phyloP scores from a whole-genome alignment of 2,329 filamentous ascomycete genomes.

The Aspergillus jensenii region DNA sequence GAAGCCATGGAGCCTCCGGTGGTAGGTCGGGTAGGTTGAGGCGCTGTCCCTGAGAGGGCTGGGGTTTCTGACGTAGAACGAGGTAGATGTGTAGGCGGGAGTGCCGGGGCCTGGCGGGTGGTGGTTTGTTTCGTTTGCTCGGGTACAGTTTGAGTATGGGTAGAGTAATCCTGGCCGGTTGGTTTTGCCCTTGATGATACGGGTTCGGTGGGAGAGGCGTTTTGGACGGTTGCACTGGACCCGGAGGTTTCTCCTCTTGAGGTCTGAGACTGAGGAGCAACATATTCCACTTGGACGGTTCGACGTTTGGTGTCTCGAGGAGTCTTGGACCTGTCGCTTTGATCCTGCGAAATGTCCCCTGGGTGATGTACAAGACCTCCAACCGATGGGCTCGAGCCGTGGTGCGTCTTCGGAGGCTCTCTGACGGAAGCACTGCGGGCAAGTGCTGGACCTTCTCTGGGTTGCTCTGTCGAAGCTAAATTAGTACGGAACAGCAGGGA shows the following conservation, averaged over 20 bases:
- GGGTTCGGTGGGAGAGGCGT: slow-evolving; percentile 20
- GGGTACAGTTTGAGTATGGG: slow-evolving; percentile 8
- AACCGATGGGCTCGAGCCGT: slow-evolving; percentile 48
- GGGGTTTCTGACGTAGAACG: slow-evolving; percentile 60
- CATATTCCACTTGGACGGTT: slow-evolving; percentile 97
- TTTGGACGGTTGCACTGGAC: slow-evolving; percentile 11
- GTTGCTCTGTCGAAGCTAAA: slow-evolving; percentile 42
- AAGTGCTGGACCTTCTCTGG: slow-evolving; percentile 60
- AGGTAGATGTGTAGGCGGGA: slow-evolving; percentile 51
- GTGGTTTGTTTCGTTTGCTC: slow-evolving; percentile 16
- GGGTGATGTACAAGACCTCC: slow-evolving; percentile 70
- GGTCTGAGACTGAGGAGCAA: slow-evolving; percentile 84
- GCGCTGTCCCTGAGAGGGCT: slow-evolving; percentile 47
- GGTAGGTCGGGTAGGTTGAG: slow-evolving; percentile 60
- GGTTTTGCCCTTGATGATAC: slow-evolving; percentile 48
- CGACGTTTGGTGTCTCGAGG: slow-evolving; percentile 82
- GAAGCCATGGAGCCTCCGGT: slow-evolving; percentile 81
- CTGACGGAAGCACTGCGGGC: slow-evolving; percentile 90
- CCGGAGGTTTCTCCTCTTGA: slow-evolving; percentile 60
- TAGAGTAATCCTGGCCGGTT: slow-evolving; percentile 13
- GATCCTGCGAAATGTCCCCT: slow-evolving; percentile 69
- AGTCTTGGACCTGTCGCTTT: slow-evolving; percentile 64
- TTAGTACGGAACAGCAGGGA: slow-evolving; percentile 4
- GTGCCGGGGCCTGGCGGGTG: slow-evolving; percentile 31
- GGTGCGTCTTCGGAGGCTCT: slow-evolving; percentile 71